Conservation (phyloP, 768 basidiomycete species). For the Trametes punicea region DNA sequence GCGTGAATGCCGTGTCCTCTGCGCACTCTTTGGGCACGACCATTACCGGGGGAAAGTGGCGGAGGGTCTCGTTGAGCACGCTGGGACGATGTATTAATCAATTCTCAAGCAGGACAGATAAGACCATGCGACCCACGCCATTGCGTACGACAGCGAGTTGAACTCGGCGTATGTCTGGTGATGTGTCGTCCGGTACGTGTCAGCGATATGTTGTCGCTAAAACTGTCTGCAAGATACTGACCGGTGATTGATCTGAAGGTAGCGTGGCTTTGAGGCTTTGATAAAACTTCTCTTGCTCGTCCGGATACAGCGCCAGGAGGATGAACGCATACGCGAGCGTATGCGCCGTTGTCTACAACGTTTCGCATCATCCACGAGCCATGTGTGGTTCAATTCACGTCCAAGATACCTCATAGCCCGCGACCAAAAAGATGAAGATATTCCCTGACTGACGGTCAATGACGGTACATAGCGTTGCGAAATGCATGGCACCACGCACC, state of each 20-base stretch:
- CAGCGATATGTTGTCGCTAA: background rate
- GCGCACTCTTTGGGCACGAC: slow-evolving; percentile 4
- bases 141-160: slow-evolving; percentile 23
- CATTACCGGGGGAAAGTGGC: slow-evolving; percentile 32
- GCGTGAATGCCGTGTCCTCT: slow-evolving; percentile 25
- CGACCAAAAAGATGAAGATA: slow-evolving; percentile 42
- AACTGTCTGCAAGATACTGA: slow-evolving; percentile 19
- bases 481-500: no score
- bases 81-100: slow-evolving; percentile 12
- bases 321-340: slow-evolving; percentile 33
- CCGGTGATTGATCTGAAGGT: slow-evolving; percentile 26
- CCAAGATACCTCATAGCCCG: slow-evolving; percentile 47
- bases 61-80: slow-evolving; percentile 32
- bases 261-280: slow-evolving; percentile 30
- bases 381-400: background rate
- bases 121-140: slow-evolving; percentile 32
- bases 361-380: no score
- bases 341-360: slow-evolving; percentile 36
- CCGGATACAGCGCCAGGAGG: slow-evolving; percentile 38
- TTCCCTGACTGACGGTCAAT: slow-evolving; percentile 33
- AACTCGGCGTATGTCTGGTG: slow-evolving; percentile 32
- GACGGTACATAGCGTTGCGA: no score
- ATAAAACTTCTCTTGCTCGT: slow-evolving; percentile 38
- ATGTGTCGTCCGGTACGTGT: background rate
- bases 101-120: no score